Conservation (phyloP, 2,329 filamentous ascomycete genomes). For the Blastomyces parvus region DNA sequence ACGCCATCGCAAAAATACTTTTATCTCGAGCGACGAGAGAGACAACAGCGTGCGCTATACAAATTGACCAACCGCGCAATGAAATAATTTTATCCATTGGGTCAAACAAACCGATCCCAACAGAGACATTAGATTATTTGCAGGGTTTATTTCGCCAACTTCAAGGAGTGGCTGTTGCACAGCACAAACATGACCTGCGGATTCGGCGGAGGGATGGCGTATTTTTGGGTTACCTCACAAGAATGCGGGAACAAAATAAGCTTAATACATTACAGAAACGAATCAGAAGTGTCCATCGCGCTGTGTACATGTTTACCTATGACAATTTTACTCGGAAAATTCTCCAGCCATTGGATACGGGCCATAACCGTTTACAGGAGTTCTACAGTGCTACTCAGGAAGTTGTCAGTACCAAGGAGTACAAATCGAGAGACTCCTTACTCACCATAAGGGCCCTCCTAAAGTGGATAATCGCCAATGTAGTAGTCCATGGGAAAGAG, state of each 20-base stretch:
- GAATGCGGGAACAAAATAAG: background rate
- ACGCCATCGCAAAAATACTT: background rate
- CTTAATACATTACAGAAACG: background rate
- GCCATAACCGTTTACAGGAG: background rate
- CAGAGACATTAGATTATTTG: background rate
- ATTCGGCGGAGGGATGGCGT: background rate
- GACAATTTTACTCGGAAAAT: background rate
- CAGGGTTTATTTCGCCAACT: background rate
- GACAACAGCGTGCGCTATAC: background rate
- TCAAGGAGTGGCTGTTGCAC: background rate
- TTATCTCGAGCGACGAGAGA: background rate
- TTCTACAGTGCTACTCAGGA: background rate
- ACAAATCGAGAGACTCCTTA: background rate
- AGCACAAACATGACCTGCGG: background rate
- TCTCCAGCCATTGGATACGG: background rate
- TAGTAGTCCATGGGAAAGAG: background rate
- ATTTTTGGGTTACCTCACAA: background rate
- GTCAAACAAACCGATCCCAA: background rate
- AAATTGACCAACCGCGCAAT: background rate
- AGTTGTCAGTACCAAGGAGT: background rate
- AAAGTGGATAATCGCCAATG: background rate
- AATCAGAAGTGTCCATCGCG: background rate
- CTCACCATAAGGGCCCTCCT: background rate
- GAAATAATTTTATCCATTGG: background rate
- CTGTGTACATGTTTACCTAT: background rate